phyloP scores from a whole-genome alignment of 2,329 filamentous ascomycete genomes.

The Penicillium sp. region DNA sequence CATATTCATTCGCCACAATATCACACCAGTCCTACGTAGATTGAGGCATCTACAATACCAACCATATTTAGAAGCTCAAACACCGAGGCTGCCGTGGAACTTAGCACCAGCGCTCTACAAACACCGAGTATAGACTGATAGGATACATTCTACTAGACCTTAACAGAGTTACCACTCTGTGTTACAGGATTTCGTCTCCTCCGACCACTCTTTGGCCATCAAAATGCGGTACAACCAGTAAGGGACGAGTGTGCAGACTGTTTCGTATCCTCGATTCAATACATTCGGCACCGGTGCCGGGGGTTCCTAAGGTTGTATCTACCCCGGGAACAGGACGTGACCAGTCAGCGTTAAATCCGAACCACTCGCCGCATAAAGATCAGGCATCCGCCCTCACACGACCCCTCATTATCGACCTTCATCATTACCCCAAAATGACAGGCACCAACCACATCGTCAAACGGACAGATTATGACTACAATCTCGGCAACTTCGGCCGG shows the following conservation, averaged over 20 bases:
- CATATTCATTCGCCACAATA: neutral
- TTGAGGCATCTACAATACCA: neutral
- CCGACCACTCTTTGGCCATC: too few relatives aligned
- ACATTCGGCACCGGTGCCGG: neutral
- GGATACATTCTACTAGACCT: neutral
- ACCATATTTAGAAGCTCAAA: neutral
- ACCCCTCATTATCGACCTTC: conserved; percentile 2
- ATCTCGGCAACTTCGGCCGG: conserved; percentile 33
- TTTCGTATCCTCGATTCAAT: neutral
- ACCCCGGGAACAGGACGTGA: neutral
- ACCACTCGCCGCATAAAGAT: neutral
- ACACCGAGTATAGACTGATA: neutral
- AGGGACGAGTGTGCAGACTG: neutral
- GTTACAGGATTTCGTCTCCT: neutral
- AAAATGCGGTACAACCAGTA: neutral
- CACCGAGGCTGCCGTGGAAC: neutral
- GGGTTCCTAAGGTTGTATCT: neutral
- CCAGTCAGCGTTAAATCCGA: neutral
- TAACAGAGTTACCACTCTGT: neutral
- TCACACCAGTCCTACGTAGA: neutral
- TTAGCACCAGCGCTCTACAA: neutral
- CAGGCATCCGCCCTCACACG: conserved; percentile 1
- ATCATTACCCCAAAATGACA: conserved; percentile 1
- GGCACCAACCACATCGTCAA: conserved; percentile 1
- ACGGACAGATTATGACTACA: conserved; percentile 15